These are phyloP conservation scores for Kluyveromyces aestuarii DNA, from an alignment of 805 yeast genomes.

Conservation along the genomic window DNA sequence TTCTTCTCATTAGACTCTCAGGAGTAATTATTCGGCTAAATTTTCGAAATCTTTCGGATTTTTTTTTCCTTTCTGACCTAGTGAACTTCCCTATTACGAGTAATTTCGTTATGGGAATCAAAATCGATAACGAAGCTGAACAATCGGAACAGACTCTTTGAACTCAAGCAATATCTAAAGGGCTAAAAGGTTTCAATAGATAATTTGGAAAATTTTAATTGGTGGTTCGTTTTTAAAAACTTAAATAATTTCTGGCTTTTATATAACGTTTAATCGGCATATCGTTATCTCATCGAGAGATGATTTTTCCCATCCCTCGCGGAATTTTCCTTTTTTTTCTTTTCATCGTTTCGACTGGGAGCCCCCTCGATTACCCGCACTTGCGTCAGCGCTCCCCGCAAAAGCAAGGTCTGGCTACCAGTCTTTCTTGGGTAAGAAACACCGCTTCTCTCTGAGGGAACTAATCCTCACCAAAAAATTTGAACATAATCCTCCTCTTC, in stretches of 20 bases:
- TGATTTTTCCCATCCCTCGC: not conserved
- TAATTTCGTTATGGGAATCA: not conserved
- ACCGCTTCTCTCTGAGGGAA: not conserved
- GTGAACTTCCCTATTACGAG: not conserved
- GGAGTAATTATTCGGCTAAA: not conserved
- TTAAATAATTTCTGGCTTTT: not conserved
- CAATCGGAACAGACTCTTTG: not conserved
- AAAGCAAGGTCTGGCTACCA: not conserved
- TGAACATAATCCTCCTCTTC: constrained; percentile 8
- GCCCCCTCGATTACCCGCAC: not conserved
- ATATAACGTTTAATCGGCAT: not conserved
- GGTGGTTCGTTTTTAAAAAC: not conserved
- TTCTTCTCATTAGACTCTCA: not conserved
- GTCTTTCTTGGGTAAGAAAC: not conserved
- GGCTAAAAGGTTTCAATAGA: too few relatives aligned
- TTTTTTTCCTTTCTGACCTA: not conserved
- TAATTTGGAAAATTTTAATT: too few relatives aligned
- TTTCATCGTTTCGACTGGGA: not conserved
- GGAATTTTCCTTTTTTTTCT: not conserved
- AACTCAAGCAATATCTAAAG: not conserved
- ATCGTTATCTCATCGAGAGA: not conserved
- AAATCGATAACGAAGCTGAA: not conserved
- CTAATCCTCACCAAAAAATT: constrained; percentile 9
- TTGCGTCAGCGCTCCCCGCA: not conserved
- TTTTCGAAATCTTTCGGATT: not conserved